Evolutionary conservation across 768 basidiomycete genomes (phyloP).

Genomic region (Sporobolomyces pararoseus): DNA sequence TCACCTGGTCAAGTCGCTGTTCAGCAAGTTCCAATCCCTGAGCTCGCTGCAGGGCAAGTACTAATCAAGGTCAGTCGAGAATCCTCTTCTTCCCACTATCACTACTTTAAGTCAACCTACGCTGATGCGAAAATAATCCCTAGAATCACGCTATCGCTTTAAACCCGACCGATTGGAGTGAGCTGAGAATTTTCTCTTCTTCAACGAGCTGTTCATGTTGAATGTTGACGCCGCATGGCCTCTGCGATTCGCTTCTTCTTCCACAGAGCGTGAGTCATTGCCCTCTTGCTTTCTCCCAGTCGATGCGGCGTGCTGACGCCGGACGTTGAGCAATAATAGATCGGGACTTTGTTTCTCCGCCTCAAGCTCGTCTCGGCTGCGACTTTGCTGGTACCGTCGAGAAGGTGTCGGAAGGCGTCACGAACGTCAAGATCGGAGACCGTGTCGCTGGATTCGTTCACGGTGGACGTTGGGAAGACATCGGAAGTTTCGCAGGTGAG

Average conservation of each 20-base stretch:
- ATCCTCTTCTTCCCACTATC: too few species aligned
- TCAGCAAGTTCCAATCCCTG: background rate
- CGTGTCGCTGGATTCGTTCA: slow-evolving; percentile 28
- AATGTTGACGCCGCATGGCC: background rate
- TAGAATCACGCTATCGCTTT: slow-evolving; percentile 19
- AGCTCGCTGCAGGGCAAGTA: background rate
- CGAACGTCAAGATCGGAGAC: slow-evolving; percentile 18
- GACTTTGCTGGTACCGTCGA: slow-evolving; percentile 21
- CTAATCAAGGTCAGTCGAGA: slow-evolving; percentile 14
- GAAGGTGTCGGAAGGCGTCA: background rate
- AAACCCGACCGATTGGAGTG: slow-evolving; percentile 24
- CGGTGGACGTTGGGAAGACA: background rate
- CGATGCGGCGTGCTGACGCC: too few species aligned
- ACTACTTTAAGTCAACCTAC: too few species aligned
- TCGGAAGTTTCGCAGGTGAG: slow-evolving; percentile 23
- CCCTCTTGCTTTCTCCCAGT: too few species aligned
- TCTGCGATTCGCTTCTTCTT: too few species aligned
- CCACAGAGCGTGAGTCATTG: too few species aligned
- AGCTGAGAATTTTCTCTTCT: background rate
- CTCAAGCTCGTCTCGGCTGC: slow-evolving; percentile 1
- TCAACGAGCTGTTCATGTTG: background rate
- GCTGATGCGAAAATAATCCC: background rate
- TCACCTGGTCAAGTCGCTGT: slow-evolving; percentile 7
- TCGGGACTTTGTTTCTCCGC: slow-evolving; percentile 4
- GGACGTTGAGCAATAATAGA: too few species aligned